phyloP scores from a whole-genome alignment of 306 rosid species.

The Glycine soja region DNA sequence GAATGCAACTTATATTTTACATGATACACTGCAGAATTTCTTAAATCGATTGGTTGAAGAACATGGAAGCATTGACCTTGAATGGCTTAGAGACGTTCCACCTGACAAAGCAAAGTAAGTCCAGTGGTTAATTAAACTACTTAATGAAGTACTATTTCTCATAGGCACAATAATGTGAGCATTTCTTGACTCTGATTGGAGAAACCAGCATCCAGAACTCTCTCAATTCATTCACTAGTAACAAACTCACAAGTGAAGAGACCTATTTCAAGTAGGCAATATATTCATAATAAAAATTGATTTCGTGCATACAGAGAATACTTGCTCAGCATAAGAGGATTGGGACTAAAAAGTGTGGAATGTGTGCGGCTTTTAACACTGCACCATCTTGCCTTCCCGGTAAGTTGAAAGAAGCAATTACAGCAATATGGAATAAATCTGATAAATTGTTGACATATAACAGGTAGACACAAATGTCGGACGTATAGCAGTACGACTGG shows the following conservation, averaged over 20 bases:
- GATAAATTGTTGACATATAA: conserved; percentile 39
- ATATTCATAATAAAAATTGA: conserved; percentile 21
- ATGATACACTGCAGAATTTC: conserved; percentile 72
- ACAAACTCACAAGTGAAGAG: conserved; percentile 11
- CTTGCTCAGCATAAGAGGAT: conserved; percentile 88
- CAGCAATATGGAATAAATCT: conserved; percentile 45
- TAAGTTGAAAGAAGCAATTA: conserved; percentile 59
- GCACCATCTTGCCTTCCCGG: conserved; percentile 99
- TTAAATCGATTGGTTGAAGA: conserved; percentile 85
- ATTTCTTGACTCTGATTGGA: conserved; percentile 32
- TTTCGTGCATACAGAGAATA: conserved; percentile 74
- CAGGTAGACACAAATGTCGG: conserved; percentile 99
- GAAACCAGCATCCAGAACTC: conserved; percentile 29
- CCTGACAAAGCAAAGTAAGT: conserved; percentile 98
- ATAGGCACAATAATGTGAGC: conserved; percentile 13
- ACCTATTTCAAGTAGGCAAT: conserved; percentile 32
- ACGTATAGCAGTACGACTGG: conserved; percentile 96
- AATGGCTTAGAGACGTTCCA: conserved; percentile 97
- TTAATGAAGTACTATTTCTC: background rate
- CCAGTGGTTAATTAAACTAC: conserved; percentile 39
- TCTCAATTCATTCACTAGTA: conserved; percentile 39
- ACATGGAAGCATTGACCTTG: conserved; percentile 85
- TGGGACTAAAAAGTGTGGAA: conserved; percentile 98
- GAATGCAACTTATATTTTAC: conserved; percentile 44
- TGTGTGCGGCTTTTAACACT: conserved; percentile 98